Conservation (phyloP, 805 yeast species). For the Yamadazyma ubonensis region DNA sequence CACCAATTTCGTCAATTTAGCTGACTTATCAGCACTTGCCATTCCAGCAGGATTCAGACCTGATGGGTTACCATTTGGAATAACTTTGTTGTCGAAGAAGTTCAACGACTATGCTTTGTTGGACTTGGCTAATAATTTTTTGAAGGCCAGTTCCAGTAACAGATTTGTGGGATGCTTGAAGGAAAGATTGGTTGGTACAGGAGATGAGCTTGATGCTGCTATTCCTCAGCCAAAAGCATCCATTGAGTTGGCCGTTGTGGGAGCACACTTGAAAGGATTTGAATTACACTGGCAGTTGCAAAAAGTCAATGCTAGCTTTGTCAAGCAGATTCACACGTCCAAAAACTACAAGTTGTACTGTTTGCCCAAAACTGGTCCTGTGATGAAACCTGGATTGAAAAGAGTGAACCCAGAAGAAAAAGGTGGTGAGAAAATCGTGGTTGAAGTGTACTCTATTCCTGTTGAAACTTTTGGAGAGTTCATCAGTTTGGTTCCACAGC, state of each 20-base stretch:
- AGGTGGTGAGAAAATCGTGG: slow-evolving; percentile 58
- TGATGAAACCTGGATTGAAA: slow-evolving; percentile 86
- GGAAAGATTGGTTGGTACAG: slow-evolving; percentile 30
- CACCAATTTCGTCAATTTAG: slow-evolving; percentile 94
- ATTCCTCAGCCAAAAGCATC: slow-evolving; percentile 48
- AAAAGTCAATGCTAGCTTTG: slow-evolving; percentile 72
- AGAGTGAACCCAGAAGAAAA: slow-evolving; percentile 42
- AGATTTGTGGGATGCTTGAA: slow-evolving; percentile 60
- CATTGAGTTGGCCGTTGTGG: slow-evolving; percentile 86
- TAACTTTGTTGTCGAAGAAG: slow-evolving; percentile 77
- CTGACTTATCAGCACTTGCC: slow-evolving; percentile 89
- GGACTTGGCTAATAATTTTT: slow-evolving; percentile 74
- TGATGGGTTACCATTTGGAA: slow-evolving; percentile 89
- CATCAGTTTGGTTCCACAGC: slow-evolving; percentile 87
- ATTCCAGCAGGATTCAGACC: slow-evolving; percentile 82
- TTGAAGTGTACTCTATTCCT: slow-evolving; percentile 87
- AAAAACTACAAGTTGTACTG: slow-evolving; percentile 75
- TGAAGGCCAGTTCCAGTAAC: slow-evolving; percentile 46
- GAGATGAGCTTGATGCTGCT: slow-evolving; percentile 45
- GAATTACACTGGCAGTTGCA: slow-evolving; percentile 93
- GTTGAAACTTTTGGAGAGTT: slow-evolving; percentile 75
- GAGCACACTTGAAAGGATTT: slow-evolving; percentile 89
- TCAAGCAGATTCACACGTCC: slow-evolving; percentile 68
- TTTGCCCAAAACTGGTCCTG: slow-evolving; percentile 76
- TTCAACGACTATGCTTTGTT: slow-evolving; percentile 88